Evolutionary conservation across 2,329 filamentous ascomycete genomes (phyloP).

Genomic region (Claviceps paspali): DNA sequence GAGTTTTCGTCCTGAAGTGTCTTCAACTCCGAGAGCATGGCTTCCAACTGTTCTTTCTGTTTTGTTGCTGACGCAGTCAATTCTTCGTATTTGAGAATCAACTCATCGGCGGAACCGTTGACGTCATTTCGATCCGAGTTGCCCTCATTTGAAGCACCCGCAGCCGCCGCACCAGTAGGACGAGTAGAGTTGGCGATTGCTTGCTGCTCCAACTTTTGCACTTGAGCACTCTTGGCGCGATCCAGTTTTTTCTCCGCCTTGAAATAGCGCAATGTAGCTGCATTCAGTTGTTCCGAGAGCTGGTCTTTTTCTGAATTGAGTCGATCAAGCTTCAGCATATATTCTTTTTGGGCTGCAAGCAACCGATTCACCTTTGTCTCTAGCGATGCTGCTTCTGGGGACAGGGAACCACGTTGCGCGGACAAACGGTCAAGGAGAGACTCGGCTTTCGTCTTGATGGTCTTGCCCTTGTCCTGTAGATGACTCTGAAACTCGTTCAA

Average conservation of each 20-base stretch:
- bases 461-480: constrained; percentile 57
- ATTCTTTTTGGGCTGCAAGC: constrained; percentile 69
- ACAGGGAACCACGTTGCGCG: constrained; percentile 34
- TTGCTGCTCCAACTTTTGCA: constrained; percentile 84
- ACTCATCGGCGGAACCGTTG: constrained; percentile 44
- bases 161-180: constrained; percentile 16
- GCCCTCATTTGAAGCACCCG: constrained; percentile 19
- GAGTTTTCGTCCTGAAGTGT: constrained; percentile 65
- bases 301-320: constrained; percentile 67
- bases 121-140: constrained; percentile 37
- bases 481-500: constrained; percentile 66
- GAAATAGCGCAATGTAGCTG: constrained; percentile 79
- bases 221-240: constrained; percentile 71
- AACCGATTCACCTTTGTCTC: constrained; percentile 62
- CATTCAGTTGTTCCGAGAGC: constrained; percentile 73
- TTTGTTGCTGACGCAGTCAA: constrained; percentile 61
- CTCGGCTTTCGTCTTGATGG: constrained; percentile 61
- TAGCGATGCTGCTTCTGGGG: constrained; percentile 55
- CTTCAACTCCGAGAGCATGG: constrained; percentile 63
- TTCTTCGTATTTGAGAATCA: constrained; percentile 65
- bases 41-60: constrained; percentile 77
- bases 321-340: constrained; percentile 60
- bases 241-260: constrained; percentile 93
- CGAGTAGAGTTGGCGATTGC: constrained; percentile 55
- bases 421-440: constrained; percentile 47